Base-by-base conservation (phyloP, 2,329 filamentous ascomycete species). In the Tolypocladium album region DNA sequence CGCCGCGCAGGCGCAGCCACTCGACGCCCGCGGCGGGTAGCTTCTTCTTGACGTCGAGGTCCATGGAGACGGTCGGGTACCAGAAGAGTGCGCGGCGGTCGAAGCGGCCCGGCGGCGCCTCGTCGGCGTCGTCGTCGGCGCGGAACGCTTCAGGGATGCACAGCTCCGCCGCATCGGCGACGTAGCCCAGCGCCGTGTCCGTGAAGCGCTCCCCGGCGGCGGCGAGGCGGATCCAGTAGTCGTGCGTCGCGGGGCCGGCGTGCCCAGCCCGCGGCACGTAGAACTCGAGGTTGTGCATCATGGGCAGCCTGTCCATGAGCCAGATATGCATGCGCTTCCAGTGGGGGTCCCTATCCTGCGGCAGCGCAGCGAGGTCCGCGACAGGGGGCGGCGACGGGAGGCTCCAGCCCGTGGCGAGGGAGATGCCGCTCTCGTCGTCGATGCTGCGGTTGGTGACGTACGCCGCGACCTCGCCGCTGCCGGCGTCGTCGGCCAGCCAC, bases 11-110 rank as follows among this genome's bases (percentile, higher is more conserved):
- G 66, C 87, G 87, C 58, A 95, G 69, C 86, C 88, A 94, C 69
- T 90, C 85, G 1, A 84, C 83, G 0, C 90, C 89, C 50, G 83
- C 82, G 4, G 75, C 73, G 0, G 89, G 88, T 53, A 95, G 70
- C 8, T 79, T 71, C 69, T 88, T 89, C 76, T 93, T 94, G 45
- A 92, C 76, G 63, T 95, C 90, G 27, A 95, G 67, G 69, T 89
- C 91, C 69, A 94, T 73, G 22, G 86, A 75, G 1, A 95, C 72
- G 0, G 90, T 95, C 0, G 89, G 89, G 69, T 90, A 91, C 89
- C 88, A 92, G 65, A 84, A 85, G 7, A 70, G 65, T 11, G 71
- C 68, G 55, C 72, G 65, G 40, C 62, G 58, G 0, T 65, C 60
- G 40, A 70, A 68, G 4, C 61, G 58, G 2, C 63, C 68, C 36